Percentiles rank a stretch among this genome's conserved stretches.
phyloP scores from a whole-genome alignment of 441 rosid species.

The Theobroma grandiflorum region DNA sequence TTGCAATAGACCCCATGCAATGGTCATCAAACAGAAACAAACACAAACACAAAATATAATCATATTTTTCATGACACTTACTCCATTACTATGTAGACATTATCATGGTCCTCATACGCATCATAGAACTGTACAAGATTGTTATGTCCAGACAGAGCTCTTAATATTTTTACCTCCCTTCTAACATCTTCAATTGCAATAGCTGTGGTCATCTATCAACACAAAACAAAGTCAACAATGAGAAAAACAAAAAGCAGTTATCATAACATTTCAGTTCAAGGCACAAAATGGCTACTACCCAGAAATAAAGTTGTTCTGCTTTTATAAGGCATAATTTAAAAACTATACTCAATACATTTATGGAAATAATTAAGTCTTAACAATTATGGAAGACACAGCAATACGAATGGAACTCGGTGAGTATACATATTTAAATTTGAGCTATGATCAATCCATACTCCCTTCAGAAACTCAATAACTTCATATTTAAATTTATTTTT shows the following conservation, averaged over 20 bases:
- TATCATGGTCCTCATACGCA: slow-evolving; percentile 88
- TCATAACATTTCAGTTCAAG: slow-evolving; percentile 6
- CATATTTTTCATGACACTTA: slow-evolving; percentile 46
- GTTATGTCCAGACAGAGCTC: slow-evolving; percentile 89
- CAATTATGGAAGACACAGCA: not conserved
- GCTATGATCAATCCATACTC: not conserved
- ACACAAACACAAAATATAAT: not conserved
- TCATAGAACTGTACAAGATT: slow-evolving; percentile 86
- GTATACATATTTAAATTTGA: not conserved
- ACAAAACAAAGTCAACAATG: slow-evolving; percentile 33
- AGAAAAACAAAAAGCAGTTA: not conserved
- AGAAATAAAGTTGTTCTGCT: not conserved
- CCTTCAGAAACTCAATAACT: not conserved
- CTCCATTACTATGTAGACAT: slow-evolving; percentile 97
- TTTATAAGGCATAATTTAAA: not conserved
- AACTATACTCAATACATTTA: too few relatives aligned
- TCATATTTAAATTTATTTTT: slow-evolving; percentile 6
- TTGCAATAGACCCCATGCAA: slow-evolving; percentile 1
- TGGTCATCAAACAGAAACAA: not conserved
- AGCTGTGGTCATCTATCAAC: slow-evolving; percentile 90
- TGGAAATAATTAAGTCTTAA: not conserved
- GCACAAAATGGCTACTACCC: not conserved
- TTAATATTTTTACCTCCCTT: slow-evolving; percentile 92
- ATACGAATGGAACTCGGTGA: not conserved
- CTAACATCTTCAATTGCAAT: slow-evolving; percentile 98